phyloP scores from a whole-genome alignment of 192 early-diverging fungal species.

The Irineochytrium annulatum region DNA sequence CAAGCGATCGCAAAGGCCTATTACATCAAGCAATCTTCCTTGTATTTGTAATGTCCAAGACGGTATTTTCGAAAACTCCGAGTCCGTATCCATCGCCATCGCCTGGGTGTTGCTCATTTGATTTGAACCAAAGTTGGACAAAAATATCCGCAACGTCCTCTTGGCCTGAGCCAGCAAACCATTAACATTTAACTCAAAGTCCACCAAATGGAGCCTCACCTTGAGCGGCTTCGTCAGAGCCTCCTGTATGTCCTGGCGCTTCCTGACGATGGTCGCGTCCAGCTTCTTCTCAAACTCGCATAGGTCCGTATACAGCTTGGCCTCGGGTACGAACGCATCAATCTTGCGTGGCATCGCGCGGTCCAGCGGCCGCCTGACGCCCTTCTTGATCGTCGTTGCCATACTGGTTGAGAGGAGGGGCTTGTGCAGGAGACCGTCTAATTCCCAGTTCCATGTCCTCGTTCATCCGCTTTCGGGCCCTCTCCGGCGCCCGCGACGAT shows the following conservation, averaged over 20 bases:
- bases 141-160: slow-evolving; percentile 82
- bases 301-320: slow-evolving; percentile 79
- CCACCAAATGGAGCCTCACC: slow-evolving; percentile 29
- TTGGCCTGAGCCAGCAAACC: slow-evolving; percentile 36
- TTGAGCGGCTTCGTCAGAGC: slow-evolving; percentile 54
- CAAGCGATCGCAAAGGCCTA: slow-evolving; percentile 11
- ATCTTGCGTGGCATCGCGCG: slow-evolving; percentile 57
- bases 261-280: slow-evolving; percentile 86
- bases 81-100: slow-evolving; percentile 39
- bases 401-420: no score
- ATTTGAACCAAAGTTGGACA: slow-evolving; percentile 83
- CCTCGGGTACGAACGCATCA: slow-evolving; percentile 88
- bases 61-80: slow-evolving; percentile 46
- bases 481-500: slow-evolving; percentile 64
- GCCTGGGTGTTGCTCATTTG: slow-evolving; percentile 20
- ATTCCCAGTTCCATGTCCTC: slow-evolving; percentile 33
- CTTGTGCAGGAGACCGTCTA: no score
- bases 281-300: slow-evolving; percentile 83
- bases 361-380: slow-evolving; percentile 16
- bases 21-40: slow-evolving; percentile 79
- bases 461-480: slow-evolving; percentile 76
- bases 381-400: no score
- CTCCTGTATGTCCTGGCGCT: slow-evolving; percentile 85
- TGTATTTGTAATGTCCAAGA: slow-evolving; percentile 91
- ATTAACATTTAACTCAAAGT: slow-evolving; percentile 2